Conservation (phyloP, 805 yeast species). For the Metschnikowia reukaufii region DNA sequence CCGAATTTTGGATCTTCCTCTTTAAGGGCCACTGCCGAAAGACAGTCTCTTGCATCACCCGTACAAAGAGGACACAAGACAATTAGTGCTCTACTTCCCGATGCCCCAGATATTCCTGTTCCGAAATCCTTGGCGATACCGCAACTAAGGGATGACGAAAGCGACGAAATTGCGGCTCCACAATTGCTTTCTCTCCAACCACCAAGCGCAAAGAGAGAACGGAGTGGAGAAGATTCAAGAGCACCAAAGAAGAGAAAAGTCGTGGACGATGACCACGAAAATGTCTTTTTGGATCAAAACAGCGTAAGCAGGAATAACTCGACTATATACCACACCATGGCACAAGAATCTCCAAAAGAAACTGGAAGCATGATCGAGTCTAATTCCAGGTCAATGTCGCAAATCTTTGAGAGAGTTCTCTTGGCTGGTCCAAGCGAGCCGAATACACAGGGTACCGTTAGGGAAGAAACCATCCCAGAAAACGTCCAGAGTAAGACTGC, state of each 20-base stretch:
- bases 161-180: slow-evolving; percentile 17
- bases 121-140: background rate
- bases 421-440: slow-evolving; percentile 12
- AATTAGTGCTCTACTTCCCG: background rate
- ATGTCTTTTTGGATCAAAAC: slow-evolving; percentile 34
- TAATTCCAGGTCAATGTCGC: slow-evolving; percentile 31
- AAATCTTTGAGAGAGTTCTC: slow-evolving; percentile 33
- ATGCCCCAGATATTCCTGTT: slow-evolving; percentile 12
- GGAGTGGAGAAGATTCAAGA: background rate
- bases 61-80: slow-evolving; percentile 3
- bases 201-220: background rate
- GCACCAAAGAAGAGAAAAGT: background rate
- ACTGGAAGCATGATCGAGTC: background rate
- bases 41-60: slow-evolving; percentile 10
- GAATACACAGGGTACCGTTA: background rate
- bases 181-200: slow-evolving; percentile 11
- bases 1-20: slow-evolving; percentile 11
- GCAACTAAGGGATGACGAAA: slow-evolving; percentile 11
- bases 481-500: background rate
- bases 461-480: background rate
- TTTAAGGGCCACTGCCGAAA: background rate
- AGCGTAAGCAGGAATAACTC: slow-evolving; percentile 20
- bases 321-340: slow-evolving; percentile 34
- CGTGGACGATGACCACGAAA: slow-evolving; percentile 23
- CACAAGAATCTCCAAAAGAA: slow-evolving; percentile 12